phyloP scores from a whole-genome alignment of 352 stramenopile species.

The Globisporangium rhizosaccharum region DNA sequence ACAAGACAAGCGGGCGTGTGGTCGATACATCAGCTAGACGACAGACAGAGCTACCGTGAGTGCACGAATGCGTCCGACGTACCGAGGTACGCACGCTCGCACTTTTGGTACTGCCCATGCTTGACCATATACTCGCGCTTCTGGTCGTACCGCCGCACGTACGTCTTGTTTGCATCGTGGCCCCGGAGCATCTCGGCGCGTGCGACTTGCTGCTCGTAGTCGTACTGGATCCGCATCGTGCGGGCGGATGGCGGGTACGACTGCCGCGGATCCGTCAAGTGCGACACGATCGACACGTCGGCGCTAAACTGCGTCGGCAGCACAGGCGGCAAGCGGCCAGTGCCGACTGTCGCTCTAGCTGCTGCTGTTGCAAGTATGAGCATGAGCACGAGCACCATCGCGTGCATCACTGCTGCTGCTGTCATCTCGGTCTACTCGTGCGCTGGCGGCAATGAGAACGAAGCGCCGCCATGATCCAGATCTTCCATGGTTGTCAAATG shows the following conservation, averaged over 20 bases:
- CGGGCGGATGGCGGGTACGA: slow-evolving; percentile 51
- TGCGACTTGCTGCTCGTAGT: slow-evolving; percentile 52
- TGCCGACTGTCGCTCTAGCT: not conserved
- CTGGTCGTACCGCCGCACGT: slow-evolving; percentile 60
- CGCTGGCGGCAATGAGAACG: too few relatives aligned
- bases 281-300: slow-evolving; percentile 47
- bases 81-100: slow-evolving; percentile 64
- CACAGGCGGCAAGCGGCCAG: slow-evolving; percentile 9
- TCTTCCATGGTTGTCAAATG: not conserved
- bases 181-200: slow-evolving; percentile 53
- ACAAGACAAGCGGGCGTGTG: not conserved
- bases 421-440: not conserved
- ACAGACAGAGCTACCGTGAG: not conserved
- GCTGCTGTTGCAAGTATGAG: not conserved
- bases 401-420: not conserved
- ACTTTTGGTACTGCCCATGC: slow-evolving; percentile 53
- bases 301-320: slow-evolving; percentile 59
- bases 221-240: slow-evolving; percentile 55
- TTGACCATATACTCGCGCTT: slow-evolving; percentile 78
- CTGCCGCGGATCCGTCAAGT: slow-evolving; percentile 52
- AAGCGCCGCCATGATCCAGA: too few relatives aligned
- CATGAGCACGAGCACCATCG: not conserved
- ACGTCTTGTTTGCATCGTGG: slow-evolving; percentile 67
- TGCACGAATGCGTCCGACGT: not conserved
- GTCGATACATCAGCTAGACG: not conserved